phyloP scores from a whole-genome alignment of 2,329 filamentous ascomycete species.

The Monosporascus ibericus region DNA sequence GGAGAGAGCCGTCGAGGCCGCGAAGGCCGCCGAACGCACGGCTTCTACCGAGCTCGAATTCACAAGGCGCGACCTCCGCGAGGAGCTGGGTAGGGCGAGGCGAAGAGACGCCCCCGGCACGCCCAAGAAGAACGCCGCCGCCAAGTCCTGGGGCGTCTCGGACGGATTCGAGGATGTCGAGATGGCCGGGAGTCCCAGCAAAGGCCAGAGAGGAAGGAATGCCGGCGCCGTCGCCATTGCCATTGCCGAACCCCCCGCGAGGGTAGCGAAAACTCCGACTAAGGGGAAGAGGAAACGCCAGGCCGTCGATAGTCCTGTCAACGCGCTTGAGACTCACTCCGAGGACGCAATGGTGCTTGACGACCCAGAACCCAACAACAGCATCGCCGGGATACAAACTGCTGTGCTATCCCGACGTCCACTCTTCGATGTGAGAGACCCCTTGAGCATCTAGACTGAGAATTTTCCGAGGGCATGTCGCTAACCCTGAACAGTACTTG shows the following conservation, averaged over 20 bases:
- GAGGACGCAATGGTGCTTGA: constrained; percentile 33
- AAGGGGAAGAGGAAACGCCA: constrained; percentile 67
- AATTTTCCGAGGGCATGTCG: neutral
- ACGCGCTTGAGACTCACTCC: constrained; percentile 49
- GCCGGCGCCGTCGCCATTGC: constrained; percentile 37
- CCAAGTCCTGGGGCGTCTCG: constrained; percentile 52
- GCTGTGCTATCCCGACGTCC: constrained; percentile 9
- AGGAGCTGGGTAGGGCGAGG: constrained; percentile 43
- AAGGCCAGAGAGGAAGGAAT: constrained; percentile 38
- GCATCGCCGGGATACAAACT: constrained; percentile 7
- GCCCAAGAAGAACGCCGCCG: constrained; percentile 51
- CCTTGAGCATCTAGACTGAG: no score
- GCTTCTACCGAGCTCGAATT: constrained; percentile 67
- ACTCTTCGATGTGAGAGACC: constrained; percentile 39
- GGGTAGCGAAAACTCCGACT: constrained; percentile 46
- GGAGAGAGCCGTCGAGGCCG: constrained; percentile 57
- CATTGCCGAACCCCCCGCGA: constrained; percentile 34
- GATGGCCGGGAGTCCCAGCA: constrained; percentile 47
- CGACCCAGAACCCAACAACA: constrained; percentile 12
- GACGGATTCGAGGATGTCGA: constrained; percentile 74
- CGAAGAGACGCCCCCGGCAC: constrained; percentile 45
- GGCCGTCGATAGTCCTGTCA: constrained; percentile 58
- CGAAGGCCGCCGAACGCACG: constrained; percentile 58
- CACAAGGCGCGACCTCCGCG: constrained; percentile 62
- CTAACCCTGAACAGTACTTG: constrained; percentile 41